Percentiles rank a stretch among this genome's conserved stretches.
These are phyloP conservation scores for Dictyostelium intermedium DNA, from an alignment of 78 protist species.

Conservation along the genomic window DNA sequence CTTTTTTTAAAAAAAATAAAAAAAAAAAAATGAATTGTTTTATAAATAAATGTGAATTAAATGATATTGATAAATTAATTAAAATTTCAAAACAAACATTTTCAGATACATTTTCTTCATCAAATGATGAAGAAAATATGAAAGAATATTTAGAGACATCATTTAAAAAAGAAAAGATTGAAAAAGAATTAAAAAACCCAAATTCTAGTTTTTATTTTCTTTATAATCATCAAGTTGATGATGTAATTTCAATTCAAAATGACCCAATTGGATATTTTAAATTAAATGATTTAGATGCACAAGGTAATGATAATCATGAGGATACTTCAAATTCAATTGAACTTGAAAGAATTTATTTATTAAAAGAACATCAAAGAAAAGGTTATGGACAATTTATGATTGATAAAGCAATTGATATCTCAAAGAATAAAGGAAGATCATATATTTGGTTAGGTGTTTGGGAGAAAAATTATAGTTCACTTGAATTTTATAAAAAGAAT, in stretches of 20 bases:
- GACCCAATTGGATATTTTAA: background rate
- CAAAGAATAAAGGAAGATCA: background rate
- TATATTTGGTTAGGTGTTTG: constrained; percentile 18
- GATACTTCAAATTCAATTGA: background rate
- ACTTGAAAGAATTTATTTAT: constrained; percentile 13
- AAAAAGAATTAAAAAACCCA: background rate
- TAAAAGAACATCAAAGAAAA: background rate
- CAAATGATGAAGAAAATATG: background rate
- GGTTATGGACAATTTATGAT: background rate
- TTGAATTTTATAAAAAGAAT: background rate
- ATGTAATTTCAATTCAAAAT: background rate
- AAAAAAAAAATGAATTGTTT: background rate
- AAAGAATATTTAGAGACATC: background rate
- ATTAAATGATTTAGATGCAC: background rate
- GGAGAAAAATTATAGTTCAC: background rate
- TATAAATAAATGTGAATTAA: background rate
- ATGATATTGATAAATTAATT: background rate
- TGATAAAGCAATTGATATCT: background rate
- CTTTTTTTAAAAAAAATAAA: too few relatives aligned
- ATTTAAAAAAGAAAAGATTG: background rate
- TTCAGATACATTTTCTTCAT: background rate
- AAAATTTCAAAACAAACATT: background rate
- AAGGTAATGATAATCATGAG: background rate
- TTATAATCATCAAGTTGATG: background rate
- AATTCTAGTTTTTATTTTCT: background rate